Percentiles rank a stretch among this genome's conserved stretches.
These are phyloP conservation scores for Mrakia blollopis DNA, from an alignment of 768 basidiomycete genomes.

Conservation along the genomic window DNA sequence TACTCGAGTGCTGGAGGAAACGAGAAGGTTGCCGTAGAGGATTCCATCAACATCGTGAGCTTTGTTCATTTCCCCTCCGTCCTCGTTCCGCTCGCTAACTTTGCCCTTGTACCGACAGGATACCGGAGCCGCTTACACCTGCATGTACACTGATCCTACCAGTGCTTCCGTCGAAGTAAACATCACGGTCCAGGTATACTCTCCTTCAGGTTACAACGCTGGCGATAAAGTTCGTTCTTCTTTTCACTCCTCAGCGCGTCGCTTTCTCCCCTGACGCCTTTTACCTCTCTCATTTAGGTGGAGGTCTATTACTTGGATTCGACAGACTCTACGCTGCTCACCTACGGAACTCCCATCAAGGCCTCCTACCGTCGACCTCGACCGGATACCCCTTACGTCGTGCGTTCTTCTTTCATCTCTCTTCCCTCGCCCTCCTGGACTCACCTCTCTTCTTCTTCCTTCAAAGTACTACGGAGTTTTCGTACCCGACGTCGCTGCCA, in stretches of 20 bases:
- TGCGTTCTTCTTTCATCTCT: neutral
- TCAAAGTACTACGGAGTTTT: conserved; percentile 2
- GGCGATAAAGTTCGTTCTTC: conserved; percentile 1
- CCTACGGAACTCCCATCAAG: neutral
- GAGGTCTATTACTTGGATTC: conserved; percentile 2
- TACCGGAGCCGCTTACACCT: conserved; percentile 8
- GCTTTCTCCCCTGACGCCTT: neutral
- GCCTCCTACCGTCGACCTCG: neutral
- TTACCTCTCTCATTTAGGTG: neutral
- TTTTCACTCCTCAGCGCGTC: neutral
- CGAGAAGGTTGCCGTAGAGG: conserved; percentile 14
- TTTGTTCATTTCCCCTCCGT: neutral
- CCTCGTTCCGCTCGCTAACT: neutral
- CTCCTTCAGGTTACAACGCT: neutral
- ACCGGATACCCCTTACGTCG: neutral
- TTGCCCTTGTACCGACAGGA: neutral
- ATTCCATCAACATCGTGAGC: conserved; percentile 19
- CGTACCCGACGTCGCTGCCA: neutral
- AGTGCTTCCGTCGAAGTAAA: neutral
- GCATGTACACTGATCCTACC: conserved; percentile 1
- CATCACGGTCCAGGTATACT: conserved; percentile 18
- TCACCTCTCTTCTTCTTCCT: neutral
- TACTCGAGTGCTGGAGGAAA: conserved; percentile 9
- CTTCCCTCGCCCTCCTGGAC: neutral
- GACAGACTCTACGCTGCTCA: neutral